Percentiles rank a stretch among this genome's conserved stretches.
Conservation (phyloP, 75 land plant genomes). For the Picea sitchensis region DNA sequence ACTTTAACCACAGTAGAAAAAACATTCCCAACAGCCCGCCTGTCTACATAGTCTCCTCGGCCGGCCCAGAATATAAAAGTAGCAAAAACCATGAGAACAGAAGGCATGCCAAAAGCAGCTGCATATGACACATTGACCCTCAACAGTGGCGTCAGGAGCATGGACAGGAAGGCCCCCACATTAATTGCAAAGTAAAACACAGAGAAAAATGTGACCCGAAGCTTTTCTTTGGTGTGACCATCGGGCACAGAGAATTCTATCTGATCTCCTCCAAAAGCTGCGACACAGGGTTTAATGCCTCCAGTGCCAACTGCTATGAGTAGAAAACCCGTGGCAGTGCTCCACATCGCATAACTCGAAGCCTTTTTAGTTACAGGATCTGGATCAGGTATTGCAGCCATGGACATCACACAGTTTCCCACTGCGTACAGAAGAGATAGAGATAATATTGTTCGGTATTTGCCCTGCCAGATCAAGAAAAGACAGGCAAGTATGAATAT, state of each 20-base stretch:
- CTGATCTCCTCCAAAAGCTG: conserved; percentile 42
- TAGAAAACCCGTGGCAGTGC: conserved; percentile 16
- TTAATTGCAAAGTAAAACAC: conserved; percentile 39
- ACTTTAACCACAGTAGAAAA: conserved; percentile 26
- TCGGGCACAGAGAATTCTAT: conserved; percentile 31
- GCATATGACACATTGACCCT: conserved; percentile 26
- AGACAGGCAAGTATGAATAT: neutral
- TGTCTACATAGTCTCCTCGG: conserved; percentile 18
- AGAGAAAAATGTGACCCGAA: conserved; percentile 28
- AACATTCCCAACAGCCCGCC: conserved; percentile 26
- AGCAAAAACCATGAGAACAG: conserved; percentile 29
- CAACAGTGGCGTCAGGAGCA: conserved; percentile 25
- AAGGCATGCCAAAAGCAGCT: conserved; percentile 36
- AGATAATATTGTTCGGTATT: conserved; percentile 28
- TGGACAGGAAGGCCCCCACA: conserved; percentile 31
- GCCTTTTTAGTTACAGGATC: conserved; percentile 4
- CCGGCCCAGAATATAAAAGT: conserved; percentile 33
- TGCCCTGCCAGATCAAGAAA: conserved; percentile 21
- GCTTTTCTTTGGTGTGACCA: conserved; percentile 21
- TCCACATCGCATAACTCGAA: conserved; percentile 13
- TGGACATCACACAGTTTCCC: conserved; percentile 35
- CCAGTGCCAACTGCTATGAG: conserved; percentile 37
- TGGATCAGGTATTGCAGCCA: conserved; percentile 20
- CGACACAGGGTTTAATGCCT: conserved; percentile 36
- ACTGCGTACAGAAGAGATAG: conserved; percentile 30